Base-by-base conservation (phyloP, 1,284 basidiomycete genomes). In the Malassezia brasiliensis region DNA sequence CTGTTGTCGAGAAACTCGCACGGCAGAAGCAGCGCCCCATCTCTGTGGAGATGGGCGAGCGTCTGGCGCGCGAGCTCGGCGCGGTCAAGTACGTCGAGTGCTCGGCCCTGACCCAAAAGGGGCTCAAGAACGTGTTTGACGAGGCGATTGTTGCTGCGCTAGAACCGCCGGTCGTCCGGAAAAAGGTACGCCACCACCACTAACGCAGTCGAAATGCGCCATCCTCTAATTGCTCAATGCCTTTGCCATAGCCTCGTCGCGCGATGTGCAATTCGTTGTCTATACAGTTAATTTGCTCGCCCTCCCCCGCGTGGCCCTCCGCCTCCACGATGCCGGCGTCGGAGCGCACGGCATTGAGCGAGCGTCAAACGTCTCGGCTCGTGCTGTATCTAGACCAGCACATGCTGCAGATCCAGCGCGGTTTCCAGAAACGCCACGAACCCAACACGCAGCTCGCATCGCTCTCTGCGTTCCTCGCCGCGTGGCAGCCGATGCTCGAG, bases 21-120 rank as follows among this genome's bases (percentile, higher is more conserved):
- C 83, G 90, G 77, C 90, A 94, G 81, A 98, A 96, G 79, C 91
- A 96, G 81, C 80, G 86, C 63, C 93, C 93, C 11, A 86, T 99
- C 59, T 81, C 83, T 54, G 80, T 80, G 59, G 93, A 96, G 69
- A 83, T 86, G 68, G 94, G 94, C 57, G 90, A 96, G 78, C 80
- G 88, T 69, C 84, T 98, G 68, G 91, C 93, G 36, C 81, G 88
- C 76, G 94, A 98, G 73, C 80, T 98, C 49, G 91, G 91, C 39
- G 93, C 91, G 35, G 90, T 98, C 77, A 98, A 96, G 78, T 98
- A 96, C 77, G 91, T 96, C 57, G 93, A 98, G 79, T 98, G 94
- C 79, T 96, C 91, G 56, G 94, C 93, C 47, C 79, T 98, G 78
- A 98, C 94, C 66, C 93, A 98, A 82, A 90, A 91, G 81, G 93